Base-by-base conservation (phyloP, 2,329 filamentous ascomycete genomes). In the Ambrosiella beaveri region DNA sequence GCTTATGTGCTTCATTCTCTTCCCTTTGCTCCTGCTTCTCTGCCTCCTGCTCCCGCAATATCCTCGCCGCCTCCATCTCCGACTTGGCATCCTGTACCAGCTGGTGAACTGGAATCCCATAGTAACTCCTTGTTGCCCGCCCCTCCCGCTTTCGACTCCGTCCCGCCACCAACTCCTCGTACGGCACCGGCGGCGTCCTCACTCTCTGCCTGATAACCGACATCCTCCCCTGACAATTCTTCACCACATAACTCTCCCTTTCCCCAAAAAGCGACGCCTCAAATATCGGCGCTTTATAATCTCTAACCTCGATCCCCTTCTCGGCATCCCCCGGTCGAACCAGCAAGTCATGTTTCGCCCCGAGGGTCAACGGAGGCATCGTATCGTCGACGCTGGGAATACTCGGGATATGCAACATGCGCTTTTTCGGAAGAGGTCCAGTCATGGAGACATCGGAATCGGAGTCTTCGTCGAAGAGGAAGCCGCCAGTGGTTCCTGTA, bases 21-120 rank as follows among this genome's bases (percentile, higher is more conserved):
- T 39, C 35, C 37, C 38, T 56, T 6, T 49, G 44, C 36, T 45
- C 50, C 6, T 50, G 36, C 17, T 4, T 27, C 27, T 58, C 51
- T 13, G 17, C 41, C 7, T 55, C 52, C 40, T 57, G 51, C 15
- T 59, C 54, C n/a, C 44, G 11, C 36, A 58, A 12, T 12, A 57
- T 59, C 51, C 53, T 59, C 39, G 56, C 56, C 3, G 61, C 57
- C 37, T 74, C 71, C 8, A 78, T 70, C 62, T 88, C 81, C 17
- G 78, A 77, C 57, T 79, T 73, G 2, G 85, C 85, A 13, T 84
- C 78, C 59, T 86, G 83, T 59, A 97, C 77, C 44, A 98, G 73
- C 58, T 81, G 75, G 68, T 96, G 89, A 39, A 98, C 93, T 52
- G 95, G 85, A 63, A 98, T 85, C 8, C 93, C 93, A 67, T 95